These are phyloP conservation scores for Trypanosoma platydactyli DNA, from an alignment of 208 protist genomes.

Conservation along the genomic window DNA sequence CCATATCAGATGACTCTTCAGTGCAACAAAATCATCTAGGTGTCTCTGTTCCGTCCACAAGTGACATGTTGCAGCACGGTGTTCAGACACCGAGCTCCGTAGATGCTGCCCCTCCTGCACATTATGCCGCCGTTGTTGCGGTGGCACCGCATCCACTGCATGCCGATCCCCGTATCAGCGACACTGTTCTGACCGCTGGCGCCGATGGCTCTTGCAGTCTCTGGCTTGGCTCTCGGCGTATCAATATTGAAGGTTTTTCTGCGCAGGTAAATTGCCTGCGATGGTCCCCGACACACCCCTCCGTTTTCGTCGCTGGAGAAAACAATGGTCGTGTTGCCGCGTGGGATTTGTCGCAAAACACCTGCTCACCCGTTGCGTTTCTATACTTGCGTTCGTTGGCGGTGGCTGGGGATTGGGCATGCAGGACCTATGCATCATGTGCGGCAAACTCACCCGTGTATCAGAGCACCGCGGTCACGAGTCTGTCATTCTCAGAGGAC, in stretches of 20 bases:
- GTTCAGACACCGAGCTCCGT: background rate
- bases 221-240: slow-evolving; percentile 42
- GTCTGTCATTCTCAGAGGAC: slow-evolving; percentile 55
- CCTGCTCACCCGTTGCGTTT: slow-evolving; percentile 42
- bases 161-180: slow-evolving; percentile 34
- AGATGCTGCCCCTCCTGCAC: slow-evolving; percentile 1
- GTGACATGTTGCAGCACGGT: background rate
- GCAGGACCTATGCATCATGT: background rate
- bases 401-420: slow-evolving; percentile 21
- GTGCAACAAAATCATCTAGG: too few relatives aligned
- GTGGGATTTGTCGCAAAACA: slow-evolving; percentile 52
- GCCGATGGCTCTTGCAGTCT: slow-evolving; percentile 56
- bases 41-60: too few relatives aligned
- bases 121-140: slow-evolving; percentile 35
- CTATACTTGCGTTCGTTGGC: slow-evolving; percentile 27
- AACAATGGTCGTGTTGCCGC: slow-evolving; percentile 50
- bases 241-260: slow-evolving; percentile 54
- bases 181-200: slow-evolving; percentile 50
- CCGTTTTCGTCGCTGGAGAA: slow-evolving; percentile 69
- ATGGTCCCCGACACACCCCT: slow-evolving; percentile 66
- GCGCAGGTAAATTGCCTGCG: slow-evolving; percentile 48
- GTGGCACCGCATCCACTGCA: slow-evolving; percentile 51
- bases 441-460: background rate
- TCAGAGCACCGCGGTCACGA: slow-evolving; percentile 35
- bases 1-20: too few relatives aligned